Evolutionary conservation across 257 asterid genomes (phyloP).

Genomic region (Anisodus tanguticus): DNA sequence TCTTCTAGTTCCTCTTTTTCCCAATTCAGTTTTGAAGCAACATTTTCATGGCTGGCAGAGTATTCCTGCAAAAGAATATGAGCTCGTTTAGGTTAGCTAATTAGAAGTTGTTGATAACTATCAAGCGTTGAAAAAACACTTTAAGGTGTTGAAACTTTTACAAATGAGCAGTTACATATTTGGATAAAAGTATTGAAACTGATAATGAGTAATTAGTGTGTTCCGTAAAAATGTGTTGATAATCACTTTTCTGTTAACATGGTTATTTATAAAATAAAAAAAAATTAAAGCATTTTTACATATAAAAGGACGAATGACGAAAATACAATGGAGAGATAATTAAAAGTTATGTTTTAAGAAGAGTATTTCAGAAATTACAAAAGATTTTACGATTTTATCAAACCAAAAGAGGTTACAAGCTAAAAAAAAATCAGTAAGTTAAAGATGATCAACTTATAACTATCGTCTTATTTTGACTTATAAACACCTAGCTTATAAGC

Average conservation of each 20-base stretch:
- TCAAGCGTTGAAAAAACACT: not conserved
- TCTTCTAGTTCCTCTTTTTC: conserved; percentile 33
- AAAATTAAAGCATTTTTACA: no score
- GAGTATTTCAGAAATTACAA: no score
- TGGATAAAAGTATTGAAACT: not conserved
- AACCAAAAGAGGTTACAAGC: no score
- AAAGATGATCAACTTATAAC: no score
- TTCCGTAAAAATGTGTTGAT: not conserved
- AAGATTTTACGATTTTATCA: no score
- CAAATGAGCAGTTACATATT: not conserved
- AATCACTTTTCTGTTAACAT: not conserved
- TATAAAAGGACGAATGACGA: no score
- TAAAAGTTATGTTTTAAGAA: no score
- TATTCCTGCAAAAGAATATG: conserved; percentile 38
- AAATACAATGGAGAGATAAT: no score
- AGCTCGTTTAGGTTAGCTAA: not conserved
- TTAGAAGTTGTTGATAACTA: not conserved
- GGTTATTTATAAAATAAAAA: no score
- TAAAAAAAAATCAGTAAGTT: no score
- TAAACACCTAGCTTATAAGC: not conserved
- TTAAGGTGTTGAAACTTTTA: not conserved
- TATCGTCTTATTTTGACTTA: not conserved
- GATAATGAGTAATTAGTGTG: not conserved
- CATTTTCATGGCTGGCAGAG: conserved; percentile 36
- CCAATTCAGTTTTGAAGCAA: conserved; percentile 43